These are phyloP conservation scores for Boletus rubropictus DNA, from an alignment of 768 basidiomycete genomes.

Conservation along the genomic window DNA sequence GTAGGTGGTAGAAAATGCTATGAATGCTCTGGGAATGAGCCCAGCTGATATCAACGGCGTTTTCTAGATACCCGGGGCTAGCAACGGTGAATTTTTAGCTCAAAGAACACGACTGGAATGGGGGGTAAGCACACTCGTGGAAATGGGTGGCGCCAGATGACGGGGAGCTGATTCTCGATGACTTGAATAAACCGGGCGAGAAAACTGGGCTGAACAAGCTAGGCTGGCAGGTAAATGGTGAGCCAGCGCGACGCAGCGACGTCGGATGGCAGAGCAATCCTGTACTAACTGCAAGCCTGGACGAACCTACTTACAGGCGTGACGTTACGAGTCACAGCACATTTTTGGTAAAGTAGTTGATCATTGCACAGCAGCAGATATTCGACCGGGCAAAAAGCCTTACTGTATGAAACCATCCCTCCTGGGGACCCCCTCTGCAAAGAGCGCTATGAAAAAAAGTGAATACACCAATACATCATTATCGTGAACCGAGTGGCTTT, in stretches of 20 bases:
- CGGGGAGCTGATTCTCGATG: conserved; percentile 6
- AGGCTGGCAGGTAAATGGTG: conserved; percentile 8
- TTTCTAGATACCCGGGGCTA: conserved; percentile 5
- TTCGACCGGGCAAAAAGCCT: too few species aligned
- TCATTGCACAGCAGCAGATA: conserved; percentile 20
- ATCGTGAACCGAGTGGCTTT: too few species aligned
- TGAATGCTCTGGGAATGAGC: conserved; percentile 1
- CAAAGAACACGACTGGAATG: conserved; percentile 1
- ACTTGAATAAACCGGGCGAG: conserved; percentile 10
- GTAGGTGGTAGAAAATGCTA: conserved; percentile 16
- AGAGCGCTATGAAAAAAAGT: too few species aligned
- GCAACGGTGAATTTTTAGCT: conserved; percentile 6
- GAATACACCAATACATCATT: too few species aligned
- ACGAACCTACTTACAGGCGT: conserved; percentile 35
- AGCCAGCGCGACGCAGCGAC: conserved; percentile 9
- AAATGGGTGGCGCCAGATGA: conserved; percentile 4
- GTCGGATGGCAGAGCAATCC: conserved; percentile 25
- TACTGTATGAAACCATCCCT: too few species aligned
- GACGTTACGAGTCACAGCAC: conserved; percentile 34
- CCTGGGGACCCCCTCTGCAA: too few species aligned
- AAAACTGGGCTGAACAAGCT: conserved; percentile 5
- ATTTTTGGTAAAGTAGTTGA: conserved; percentile 31
- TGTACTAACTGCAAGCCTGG: conserved; percentile 22
- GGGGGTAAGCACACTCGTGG: conserved; percentile 14
- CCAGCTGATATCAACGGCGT: conserved; percentile 5